These are phyloP conservation scores for Cyclotella sp. DNA, from an alignment of 108 stramenopile genomes.

Conservation along the genomic window DNA sequence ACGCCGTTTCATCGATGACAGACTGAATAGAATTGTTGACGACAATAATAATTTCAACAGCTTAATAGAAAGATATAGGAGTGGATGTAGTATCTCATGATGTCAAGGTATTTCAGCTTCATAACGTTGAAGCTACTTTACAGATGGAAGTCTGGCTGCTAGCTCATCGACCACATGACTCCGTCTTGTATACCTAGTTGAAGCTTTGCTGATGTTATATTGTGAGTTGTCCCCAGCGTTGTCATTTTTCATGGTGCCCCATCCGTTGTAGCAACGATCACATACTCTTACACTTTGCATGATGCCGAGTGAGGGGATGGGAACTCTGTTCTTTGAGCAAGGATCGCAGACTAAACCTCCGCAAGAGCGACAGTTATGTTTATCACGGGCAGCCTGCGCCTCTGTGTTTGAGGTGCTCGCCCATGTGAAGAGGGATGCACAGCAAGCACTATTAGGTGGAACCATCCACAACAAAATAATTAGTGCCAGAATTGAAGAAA, in stretches of 20 bases:
- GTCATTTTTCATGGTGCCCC: slow-evolving; percentile 61
- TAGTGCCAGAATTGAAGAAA: background rate
- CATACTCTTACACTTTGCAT: slow-evolving; percentile 87
- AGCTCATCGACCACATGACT: slow-evolving; percentile 79
- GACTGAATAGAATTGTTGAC: too few relatives aligned
- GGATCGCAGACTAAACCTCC: slow-evolving; percentile 95
- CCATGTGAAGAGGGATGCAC: slow-evolving; percentile 94
- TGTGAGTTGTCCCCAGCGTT: slow-evolving; percentile 9
- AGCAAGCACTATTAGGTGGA: slow-evolving; percentile 59
- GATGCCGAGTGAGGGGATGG: slow-evolving; percentile 91
- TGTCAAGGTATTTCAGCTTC: background rate
- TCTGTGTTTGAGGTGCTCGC: slow-evolving; percentile 88
- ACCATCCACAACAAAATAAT: background rate
- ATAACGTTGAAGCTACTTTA: background rate
- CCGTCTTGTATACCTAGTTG: slow-evolving; percentile 37
- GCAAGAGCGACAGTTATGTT: slow-evolving; percentile 96
- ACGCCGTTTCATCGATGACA: too few relatives aligned
- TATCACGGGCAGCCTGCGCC: slow-evolving; percentile 93
- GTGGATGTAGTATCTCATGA: too few relatives aligned
- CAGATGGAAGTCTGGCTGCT: slow-evolving; percentile 57
- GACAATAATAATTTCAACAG: too few relatives aligned
- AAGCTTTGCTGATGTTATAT: slow-evolving; percentile 13
- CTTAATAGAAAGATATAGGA: background rate
- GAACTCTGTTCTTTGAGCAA: slow-evolving; percentile 85
- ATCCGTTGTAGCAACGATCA: slow-evolving; percentile 94